phyloP scores from a whole-genome alignment of 1,139 yeast genomes.

The Pichia inconspicua region DNA sequence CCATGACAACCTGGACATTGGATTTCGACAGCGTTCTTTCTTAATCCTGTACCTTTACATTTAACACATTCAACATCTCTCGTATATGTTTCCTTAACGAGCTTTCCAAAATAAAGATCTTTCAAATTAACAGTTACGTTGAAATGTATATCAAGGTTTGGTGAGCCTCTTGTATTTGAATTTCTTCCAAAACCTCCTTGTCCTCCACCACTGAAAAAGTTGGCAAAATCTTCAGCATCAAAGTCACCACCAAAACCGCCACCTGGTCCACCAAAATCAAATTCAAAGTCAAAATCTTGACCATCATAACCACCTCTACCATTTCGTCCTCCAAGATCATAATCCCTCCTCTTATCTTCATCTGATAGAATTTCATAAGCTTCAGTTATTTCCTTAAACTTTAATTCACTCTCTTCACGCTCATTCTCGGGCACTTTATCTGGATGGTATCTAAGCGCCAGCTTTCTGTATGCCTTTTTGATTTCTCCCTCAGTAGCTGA shows the following conservation, averaged over 20 bases:
- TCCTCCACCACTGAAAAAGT: slow-evolving; percentile 43
- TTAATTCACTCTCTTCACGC: slow-evolving; percentile 78
- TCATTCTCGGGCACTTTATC: slow-evolving; percentile 64
- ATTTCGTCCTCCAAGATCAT: slow-evolving; percentile 51
- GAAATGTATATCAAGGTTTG: slow-evolving; percentile 48
- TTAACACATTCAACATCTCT: slow-evolving; percentile 63
- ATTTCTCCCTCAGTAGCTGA: slow-evolving; percentile 74
- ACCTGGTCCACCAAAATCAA: slow-evolving; percentile 9
- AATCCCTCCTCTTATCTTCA: slow-evolving; percentile 74
- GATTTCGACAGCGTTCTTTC: slow-evolving; percentile 43
- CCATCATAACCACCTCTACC: slow-evolving; percentile 8
- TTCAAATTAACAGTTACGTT: slow-evolving; percentile 60
- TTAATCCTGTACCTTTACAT: slow-evolving; percentile 74
- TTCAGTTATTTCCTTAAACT: slow-evolving; percentile 84
- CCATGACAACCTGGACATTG: slow-evolving; percentile 70
- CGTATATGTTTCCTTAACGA: slow-evolving; percentile 64
- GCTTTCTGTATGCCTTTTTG: slow-evolving; percentile 88
- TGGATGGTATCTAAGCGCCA: slow-evolving; percentile 90
- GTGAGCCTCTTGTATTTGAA: background rate
- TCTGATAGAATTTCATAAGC: slow-evolving; percentile 89
- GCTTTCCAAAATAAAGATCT: slow-evolving; percentile 77
- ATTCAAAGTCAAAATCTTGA: slow-evolving; percentile 10
- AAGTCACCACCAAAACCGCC: slow-evolving; percentile 28
- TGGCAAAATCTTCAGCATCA: slow-evolving; percentile 62
- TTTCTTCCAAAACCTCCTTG: background rate